Evolutionary conservation across 495 filamentous ascomycete genomes (phyloP), one percentile per base, ranked within the genome.

Genomic region (Lasiosphaeria hispida): DNA sequence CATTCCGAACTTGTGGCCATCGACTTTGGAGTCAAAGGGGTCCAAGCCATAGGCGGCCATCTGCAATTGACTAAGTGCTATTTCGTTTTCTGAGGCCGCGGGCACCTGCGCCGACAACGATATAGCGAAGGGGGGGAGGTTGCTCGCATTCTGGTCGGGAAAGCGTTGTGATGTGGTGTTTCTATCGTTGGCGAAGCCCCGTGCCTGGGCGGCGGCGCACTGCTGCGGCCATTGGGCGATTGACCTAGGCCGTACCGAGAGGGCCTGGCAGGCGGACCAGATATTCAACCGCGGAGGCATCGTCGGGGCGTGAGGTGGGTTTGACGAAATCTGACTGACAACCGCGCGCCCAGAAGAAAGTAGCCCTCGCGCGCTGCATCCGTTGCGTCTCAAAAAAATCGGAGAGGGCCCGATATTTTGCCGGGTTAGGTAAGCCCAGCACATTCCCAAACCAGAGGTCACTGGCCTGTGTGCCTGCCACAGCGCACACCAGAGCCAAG

Each of bases 1-100:
- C 58, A 88, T 72, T 4, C 78, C 80, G 68, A 87, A 97, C 63
- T 91, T 94, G 64, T 89, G 77, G 18, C 90, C 91, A 17, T 77
- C 75, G 44, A 63, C 40, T 5, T 52, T 10, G 10, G 60, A 42
- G 63, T 72, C 64, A 37, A 58, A 62, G 14, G 68, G 57, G 39
- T 65, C 57, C 6, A 72, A 41, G 14, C 70, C 70, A 40, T 72
- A 71, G 17, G 69, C 55, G 23, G 67, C 61, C 63, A 67, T 59
- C 37, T 70, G 59, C 43, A 79, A 68, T 34, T 72, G 67, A 10
- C 49, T 58, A 13, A 79, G 53, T 10, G 75, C 76, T 44, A 63
- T 42, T 37, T 64, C 61, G 48, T 78, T 77, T 36, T 74, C 63
- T 9, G 60, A 48, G 57, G 69, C 70, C 33, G 63, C 59, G 34